Conservation (phyloP, 805 yeast species). For the Sungouiozyma ichnusensis region DNA sequence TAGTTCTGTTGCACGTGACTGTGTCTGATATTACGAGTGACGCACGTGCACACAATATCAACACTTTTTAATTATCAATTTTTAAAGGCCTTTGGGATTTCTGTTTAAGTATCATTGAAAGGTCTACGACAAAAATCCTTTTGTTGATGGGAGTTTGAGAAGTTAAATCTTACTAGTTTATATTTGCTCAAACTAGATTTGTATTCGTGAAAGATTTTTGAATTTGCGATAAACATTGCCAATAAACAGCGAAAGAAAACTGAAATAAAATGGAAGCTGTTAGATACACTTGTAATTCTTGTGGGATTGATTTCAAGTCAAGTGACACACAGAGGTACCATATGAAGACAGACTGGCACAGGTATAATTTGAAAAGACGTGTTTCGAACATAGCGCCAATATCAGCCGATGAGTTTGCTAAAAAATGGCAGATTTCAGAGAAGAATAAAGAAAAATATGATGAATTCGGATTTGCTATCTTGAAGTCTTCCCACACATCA, state of each 20-base stretch:
- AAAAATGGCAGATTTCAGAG: conserved; percentile 31
- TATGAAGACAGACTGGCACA: conserved; percentile 97
- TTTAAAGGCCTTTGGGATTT: not conserved
- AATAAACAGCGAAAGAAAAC: too few species aligned
- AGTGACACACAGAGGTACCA: conserved; percentile 85
- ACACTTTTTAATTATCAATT: not conserved
- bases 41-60: not conserved
- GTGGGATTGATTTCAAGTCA: conserved; percentile 67
- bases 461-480: conserved; percentile 32
- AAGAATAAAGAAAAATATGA: conserved; percentile 26
- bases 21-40: not conserved
- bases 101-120: not conserved
- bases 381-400: conserved; percentile 77
- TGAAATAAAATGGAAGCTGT: conserved; percentile 12
- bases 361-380: conserved; percentile 88
- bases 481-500: conserved; percentile 12
- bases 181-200: too few species aligned
- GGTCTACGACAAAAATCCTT: too few species aligned
- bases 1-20: too few species aligned
- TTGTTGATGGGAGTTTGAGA: too few species aligned
- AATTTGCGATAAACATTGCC: too few species aligned
- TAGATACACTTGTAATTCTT: conserved; percentile 74
- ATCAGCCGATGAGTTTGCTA: conserved; percentile 40
- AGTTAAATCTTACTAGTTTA: too few species aligned
- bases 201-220: too few species aligned